Base-by-base conservation (phyloP, 2,329 filamentous ascomycete genomes). In the Exophiala alcalophila region DNA sequence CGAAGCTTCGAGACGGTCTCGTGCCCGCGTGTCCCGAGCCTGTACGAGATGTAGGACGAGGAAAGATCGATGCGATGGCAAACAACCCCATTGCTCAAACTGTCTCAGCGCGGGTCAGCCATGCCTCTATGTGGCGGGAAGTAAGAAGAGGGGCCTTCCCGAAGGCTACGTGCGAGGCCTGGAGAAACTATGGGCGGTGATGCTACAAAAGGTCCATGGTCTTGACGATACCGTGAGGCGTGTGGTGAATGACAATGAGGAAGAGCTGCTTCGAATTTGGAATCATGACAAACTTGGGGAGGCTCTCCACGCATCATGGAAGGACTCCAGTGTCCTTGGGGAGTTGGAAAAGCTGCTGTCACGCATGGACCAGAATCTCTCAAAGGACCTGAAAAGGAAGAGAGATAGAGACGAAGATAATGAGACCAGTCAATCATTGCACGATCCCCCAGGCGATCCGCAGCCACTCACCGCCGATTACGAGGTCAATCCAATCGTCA, bases 81-180 rank as follows among this genome's bases (percentile, higher is more conserved):
- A 60, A 21, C 64, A 64, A 49, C 68, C 68, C 24, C 58, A 63
- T 28, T 71, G 68, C 44, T 65, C 65, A 20, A 65, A 65, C 44
- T 71, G 68, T 46, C 59, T 59, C 40, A 60, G 58, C 15, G 63
- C 65, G 6, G 62, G 61, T 44, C 63, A 66, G 36, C 54, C 61
- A 21, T 71, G 68, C 43, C 64, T 62, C 19, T 71, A 71, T 54
- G 64, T 70, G 38, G 64, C 67, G 9, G 60, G 62, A 40, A 65
- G 61, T 33, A 70, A 69, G 54, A 70, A 70, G 51, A 62, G 68
- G 38, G 68, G 68, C 12, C 53, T 70, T 11, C 68, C 67, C 2
- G 68, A 70, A 50, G 68, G 68, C 25, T 71, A 71, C 56, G 67
- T 71, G 21, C 66, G 68, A 14, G 66, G 66, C 3, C 41, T 71